phyloP scores from a whole-genome alignment of 106 monocot species.

The Cymbidium sinense region DNA sequence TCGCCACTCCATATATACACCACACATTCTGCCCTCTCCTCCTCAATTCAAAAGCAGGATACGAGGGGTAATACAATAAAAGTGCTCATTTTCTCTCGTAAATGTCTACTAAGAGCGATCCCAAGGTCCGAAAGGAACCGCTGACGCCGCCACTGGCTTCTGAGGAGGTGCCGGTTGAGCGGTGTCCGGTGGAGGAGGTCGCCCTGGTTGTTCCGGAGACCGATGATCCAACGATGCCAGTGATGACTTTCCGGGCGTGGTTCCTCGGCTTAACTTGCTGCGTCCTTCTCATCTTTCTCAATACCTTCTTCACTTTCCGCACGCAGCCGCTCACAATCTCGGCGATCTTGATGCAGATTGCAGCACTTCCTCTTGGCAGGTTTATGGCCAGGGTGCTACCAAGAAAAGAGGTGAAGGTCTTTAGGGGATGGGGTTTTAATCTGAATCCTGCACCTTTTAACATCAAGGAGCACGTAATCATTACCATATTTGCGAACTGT shows the following conservation, averaged over 20 bases:
- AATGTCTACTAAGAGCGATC: no score
- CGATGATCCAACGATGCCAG: constrained; percentile 73
- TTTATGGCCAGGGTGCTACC: constrained; percentile 76
- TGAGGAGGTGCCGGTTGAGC: neutral
- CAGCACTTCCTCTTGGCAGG: constrained; percentile 62
- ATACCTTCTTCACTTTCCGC: constrained; percentile 90
- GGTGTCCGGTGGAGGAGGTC: constrained; percentile 71
- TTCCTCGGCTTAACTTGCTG: constrained; percentile 47
- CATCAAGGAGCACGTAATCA: constrained; percentile 92
- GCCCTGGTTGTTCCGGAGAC: constrained; percentile 90
- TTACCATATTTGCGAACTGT: constrained; percentile 84
- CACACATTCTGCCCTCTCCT: no score
- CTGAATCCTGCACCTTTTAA: constrained; percentile 90
- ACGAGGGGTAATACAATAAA: no score
- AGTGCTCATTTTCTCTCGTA: no score
- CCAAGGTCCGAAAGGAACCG: no score
- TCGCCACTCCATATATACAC: no score
- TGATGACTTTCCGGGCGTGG: constrained; percentile 87
- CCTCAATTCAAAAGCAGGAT: no score
- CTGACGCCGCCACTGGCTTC: no score
- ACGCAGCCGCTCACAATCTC: constrained; percentile 84
- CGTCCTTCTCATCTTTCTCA: constrained; percentile 71
- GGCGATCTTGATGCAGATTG: constrained; percentile 74
- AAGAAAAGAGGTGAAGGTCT: constrained; percentile 29
- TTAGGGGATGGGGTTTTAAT: constrained; percentile 34